These are phyloP conservation scores for Mucor piriformis DNA, from an alignment of 371 early-diverging fungal genomes.

Conservation along the genomic window DNA sequence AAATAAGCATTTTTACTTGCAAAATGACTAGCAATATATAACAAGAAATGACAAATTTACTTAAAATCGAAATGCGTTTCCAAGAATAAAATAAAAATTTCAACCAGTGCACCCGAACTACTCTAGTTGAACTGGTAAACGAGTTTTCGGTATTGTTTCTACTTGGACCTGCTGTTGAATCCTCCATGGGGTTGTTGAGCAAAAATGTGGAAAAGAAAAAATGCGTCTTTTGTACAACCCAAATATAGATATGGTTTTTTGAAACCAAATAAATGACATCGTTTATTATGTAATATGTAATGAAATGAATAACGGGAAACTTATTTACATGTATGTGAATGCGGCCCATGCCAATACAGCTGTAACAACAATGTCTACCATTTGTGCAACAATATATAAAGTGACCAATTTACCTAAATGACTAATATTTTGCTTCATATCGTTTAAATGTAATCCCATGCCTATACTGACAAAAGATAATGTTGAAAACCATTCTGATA, in stretches of 20 bases:
- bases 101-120: slow-evolving; percentile 3
- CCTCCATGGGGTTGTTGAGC: background rate
- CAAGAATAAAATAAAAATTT: slow-evolving; percentile 15
- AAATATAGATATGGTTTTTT: no score
- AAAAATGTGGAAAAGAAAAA: no score
- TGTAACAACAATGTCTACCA: slow-evolving; percentile 61
- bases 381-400: slow-evolving; percentile 58
- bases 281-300: background rate
- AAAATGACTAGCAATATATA: slow-evolving; percentile 2
- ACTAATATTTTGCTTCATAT: slow-evolving; percentile 54
- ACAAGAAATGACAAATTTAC: background rate
- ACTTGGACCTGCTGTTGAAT: background rate
- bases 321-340: slow-evolving; percentile 33
- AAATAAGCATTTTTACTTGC: slow-evolving; percentile 7
- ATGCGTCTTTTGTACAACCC: no score
- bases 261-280: no score
- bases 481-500: slow-evolving; percentile 67
- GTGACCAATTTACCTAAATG: slow-evolving; percentile 55
- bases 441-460: slow-evolving; percentile 57
- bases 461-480: slow-evolving; percentile 68
- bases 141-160: background rate
- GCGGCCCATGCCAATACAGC: slow-evolving; percentile 58
- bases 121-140: background rate
- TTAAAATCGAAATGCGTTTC: slow-evolving; percentile 12
- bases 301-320: background rate